A percentile compares a stretch with the other conserved stretches of the same genome.
phyloP scores from a whole-genome alignment of 1,139 yeast species.

The Sugiyamaella novakii region DNA sequence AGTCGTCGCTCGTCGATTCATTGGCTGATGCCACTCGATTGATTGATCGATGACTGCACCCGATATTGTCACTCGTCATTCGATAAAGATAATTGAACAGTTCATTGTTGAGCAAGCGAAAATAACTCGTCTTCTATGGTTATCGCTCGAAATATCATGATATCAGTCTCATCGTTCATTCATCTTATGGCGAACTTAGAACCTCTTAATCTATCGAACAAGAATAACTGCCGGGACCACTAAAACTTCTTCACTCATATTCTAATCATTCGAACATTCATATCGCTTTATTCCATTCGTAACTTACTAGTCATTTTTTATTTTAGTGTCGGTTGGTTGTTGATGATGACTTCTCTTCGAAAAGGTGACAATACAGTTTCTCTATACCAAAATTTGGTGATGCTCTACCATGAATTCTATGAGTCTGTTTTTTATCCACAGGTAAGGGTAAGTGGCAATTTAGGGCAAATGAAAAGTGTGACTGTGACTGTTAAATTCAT shows the following conservation, averaged over 20 bases:
- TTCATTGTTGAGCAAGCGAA: too few species aligned
- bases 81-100: too few species aligned
- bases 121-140: too few species aligned
- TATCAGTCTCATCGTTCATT: too few species aligned
- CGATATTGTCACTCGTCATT: too few species aligned
- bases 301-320: slow-evolving; percentile 16
- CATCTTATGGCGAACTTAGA: neutral
- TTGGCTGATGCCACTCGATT: too few species aligned
- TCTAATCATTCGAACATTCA: neutral
- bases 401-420: neutral
- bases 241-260: too few species aligned
- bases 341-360: slow-evolving; percentile 12
- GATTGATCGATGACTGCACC: too few species aligned
- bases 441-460: neutral
- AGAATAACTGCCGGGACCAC: too few species aligned
- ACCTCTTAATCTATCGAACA: too few species aligned
- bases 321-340: slow-evolving; percentile 8
- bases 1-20: too few species aligned
- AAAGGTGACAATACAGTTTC: slow-evolving; percentile 7
- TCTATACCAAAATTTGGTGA: slow-evolving; percentile 1
- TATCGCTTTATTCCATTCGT: neutral
- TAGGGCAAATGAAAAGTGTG: neutral
- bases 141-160: too few species aligned
- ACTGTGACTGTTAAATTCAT: slow-evolving; percentile 8
- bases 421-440: slow-evolving; percentile 1